Evolutionary conservation across 306 rosid species (phyloP).

Genomic region (Rubus idaeus): DNA sequence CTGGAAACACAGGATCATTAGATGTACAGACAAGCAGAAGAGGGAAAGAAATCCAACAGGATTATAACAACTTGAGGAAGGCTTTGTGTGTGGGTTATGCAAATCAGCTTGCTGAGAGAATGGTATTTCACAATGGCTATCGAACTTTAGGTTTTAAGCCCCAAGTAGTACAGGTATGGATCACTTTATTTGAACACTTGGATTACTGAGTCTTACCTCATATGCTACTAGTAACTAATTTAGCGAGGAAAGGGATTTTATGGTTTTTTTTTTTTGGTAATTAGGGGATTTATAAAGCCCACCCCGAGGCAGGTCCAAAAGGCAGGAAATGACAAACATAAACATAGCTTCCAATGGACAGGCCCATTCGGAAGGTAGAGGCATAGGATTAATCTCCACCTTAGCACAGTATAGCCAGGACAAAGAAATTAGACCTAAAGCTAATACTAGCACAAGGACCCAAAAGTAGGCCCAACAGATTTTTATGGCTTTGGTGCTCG

Average conservation of each 20-base stretch:
- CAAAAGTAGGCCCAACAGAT: too few species aligned
- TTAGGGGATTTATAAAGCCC: too few species aligned
- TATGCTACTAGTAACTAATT: not conserved
- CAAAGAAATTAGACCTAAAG: too few species aligned
- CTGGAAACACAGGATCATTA: slow-evolving; percentile 46
- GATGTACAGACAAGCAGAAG: slow-evolving; percentile 56
- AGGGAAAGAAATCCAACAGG: slow-evolving; percentile 44
- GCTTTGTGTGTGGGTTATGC: slow-evolving; percentile 91
- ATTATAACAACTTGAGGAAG: slow-evolving; percentile 75
- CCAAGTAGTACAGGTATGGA: slow-evolving; percentile 87
- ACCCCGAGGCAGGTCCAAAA: too few species aligned
- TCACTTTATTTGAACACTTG: slow-evolving; percentile 18
- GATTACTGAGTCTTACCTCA: slow-evolving; percentile 18
- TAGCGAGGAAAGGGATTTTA: not conserved
- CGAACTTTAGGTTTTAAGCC: slow-evolving; percentile 84
- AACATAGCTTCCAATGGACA: too few species aligned
- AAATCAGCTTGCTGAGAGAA: slow-evolving; percentile 95
- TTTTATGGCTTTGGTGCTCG: not conserved
- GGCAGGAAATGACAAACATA: too few species aligned
- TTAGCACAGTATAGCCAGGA: too few species aligned
- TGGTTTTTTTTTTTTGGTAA: not conserved
- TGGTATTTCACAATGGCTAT: slow-evolving; percentile 93
- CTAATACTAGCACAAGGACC: too few species aligned
- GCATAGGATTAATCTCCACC: too few species aligned
- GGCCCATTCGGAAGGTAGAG: too few species aligned